Base-by-base conservation (phyloP, 108 stramenopile species). In the Cyclotella sp. region DNA sequence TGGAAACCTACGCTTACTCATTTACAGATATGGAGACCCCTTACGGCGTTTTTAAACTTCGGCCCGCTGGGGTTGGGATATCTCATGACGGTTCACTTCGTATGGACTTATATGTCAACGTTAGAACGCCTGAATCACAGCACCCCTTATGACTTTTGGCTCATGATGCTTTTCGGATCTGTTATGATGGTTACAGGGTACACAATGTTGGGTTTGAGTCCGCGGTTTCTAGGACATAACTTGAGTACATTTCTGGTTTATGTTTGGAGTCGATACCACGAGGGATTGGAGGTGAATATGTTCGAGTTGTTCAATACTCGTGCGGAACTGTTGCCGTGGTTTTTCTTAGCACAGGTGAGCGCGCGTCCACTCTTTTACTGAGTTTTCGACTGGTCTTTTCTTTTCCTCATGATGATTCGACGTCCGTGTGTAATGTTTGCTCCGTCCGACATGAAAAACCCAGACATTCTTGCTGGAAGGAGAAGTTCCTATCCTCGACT, bases 51-150 rank as follows among this genome's bases (percentile, higher is more conserved):
- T 76, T 73, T 97, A 30, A 94, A 96, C 76, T 90, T 95, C 81
- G 97, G 97, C 21, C 92, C 92, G 9, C 70, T 97, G 55, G 93
- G 95, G 11, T 66, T 96, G 30, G 87, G 89, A 47, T 97, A 94
- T 73, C 59, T 86, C 27, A 83, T 97, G 85, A 95, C 97, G 9
- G 78, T 84, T 16, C 95, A 96, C 19, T 97, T 97, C 71, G 85
- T 97, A n/a, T 97, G 97, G 96, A 96, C 90, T 27, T 97, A 98
- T 85, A 98, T 98, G 98, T 83, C 90, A 51, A 93, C 94, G 15
- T 73, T 98, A 81, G 98, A 98, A 81, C 84, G 94, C 69, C 73
- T 98, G 65, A 84, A 92, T 76, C 96, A 96, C 84, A 82, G 86
- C 59, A 81, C 84, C 65, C 98, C 98, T 0, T 96, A 95, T 64